Conservation (phyloP, 108 stramenopile species). For the Nitzschia inconspicua region DNA sequence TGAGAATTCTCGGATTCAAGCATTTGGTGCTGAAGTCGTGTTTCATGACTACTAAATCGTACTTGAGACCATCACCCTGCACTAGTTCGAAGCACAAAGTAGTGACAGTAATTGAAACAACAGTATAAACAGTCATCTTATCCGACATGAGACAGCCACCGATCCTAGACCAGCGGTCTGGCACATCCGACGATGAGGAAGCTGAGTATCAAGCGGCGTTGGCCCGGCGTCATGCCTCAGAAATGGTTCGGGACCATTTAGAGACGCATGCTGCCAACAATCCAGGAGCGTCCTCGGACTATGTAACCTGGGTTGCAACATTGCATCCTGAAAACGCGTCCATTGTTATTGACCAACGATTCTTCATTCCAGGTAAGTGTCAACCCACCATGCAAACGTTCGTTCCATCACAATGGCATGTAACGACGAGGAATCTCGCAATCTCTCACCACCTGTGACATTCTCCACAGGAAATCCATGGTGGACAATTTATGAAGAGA, state of each 20-base stretch:
- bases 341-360: slow-evolving; percentile 26
- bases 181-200: slow-evolving; percentile 3
- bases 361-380: slow-evolving; percentile 24
- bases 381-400: too few species aligned
- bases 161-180: too few species aligned
- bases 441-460: background rate
- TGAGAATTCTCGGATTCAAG: too few species aligned
- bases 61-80: too few species aligned
- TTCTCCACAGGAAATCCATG: slow-evolving; percentile 26
- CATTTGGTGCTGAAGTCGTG: too few species aligned
- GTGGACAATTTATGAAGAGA: slow-evolving; percentile 32
- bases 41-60: too few species aligned
- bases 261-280: slow-evolving; percentile 11
- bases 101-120: too few species aligned
- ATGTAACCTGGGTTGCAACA: slow-evolving; percentile 37
- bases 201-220: slow-evolving; percentile 1
- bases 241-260: slow-evolving; percentile 12
- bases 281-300: slow-evolving; percentile 17
- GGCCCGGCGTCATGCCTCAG: background rate
- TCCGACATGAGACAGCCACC: too few species aligned
- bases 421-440: background rate
- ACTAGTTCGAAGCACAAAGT: too few species aligned
- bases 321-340: slow-evolving; percentile 43
- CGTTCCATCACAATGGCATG: background rate
- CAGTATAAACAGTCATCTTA: too few species aligned